Evolutionary conservation across 495 filamentous ascomycete species (phyloP), one percentile per base, ranked within the genome.

Genomic region (Aspergillus asperescens): DNA sequence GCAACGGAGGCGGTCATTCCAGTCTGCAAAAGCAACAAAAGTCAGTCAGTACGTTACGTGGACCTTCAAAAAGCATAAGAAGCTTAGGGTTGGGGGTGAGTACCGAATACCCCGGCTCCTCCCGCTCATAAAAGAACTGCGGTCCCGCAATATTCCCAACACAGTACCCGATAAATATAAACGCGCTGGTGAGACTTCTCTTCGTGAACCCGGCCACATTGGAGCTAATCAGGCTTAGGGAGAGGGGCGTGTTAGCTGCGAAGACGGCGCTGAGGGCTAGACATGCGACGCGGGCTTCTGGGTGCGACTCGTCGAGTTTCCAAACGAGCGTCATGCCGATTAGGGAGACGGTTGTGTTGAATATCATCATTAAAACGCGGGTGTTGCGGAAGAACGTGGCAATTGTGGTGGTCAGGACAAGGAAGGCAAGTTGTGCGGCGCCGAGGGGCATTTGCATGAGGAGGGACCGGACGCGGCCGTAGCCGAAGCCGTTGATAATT

Each of bases 151-250:
- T 69, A 56, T 67, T 67, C 0, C 64, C 64, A 9, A 61, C 56
- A 25, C 64, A 67, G 31, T 65, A 67, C 2, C 57, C 62, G 12
- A 67, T 40, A 24, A 67, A 65, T 9, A 65, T 29, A 40, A 67
- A 40, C 12, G 68, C 68, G 18, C 64, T 67, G n/a, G 70, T 66
- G 1, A 63, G 58, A 20, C 66, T 73, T 35, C 81, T 79, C 60
- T 85, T 85, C 15, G 81, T 83, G 62, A 81, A 82, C 10, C 80
- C 82, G 2, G 79, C 80, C 0, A 87, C 76, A 52, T 85, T 86
- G 6, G 75, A 79, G 0, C 68, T 74, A 44, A 84, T 77, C 12
- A 84, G 58, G 28, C 72, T 75, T 16, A 84, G 61, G 0, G 80
- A 62, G 1, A 78, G 74, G 0, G 82, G 81, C 58, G 82, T 78